Percentiles rank a stretch among this genome's conserved stretches.
These are phyloP conservation scores for Ophiocordyceps sinensis DNA, from an alignment of 2,329 filamentous ascomycete species.

Conservation along the genomic window DNA sequence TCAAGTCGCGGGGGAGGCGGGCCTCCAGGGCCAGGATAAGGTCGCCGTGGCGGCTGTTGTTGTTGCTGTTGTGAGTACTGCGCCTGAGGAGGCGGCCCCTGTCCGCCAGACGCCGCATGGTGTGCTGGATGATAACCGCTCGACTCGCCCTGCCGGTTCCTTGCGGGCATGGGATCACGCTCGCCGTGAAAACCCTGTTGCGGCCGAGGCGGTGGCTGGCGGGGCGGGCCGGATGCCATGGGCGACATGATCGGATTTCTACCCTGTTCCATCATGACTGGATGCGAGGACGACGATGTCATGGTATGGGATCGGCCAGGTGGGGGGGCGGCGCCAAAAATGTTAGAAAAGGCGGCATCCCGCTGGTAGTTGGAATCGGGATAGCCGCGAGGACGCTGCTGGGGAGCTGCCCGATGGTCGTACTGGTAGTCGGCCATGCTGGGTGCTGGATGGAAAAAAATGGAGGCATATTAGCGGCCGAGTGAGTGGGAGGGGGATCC, in stretches of 20 bases:
- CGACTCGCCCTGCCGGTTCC: conserved; percentile 15
- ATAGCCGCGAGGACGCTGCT: conserved; percentile 33
- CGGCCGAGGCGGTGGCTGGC: conserved; percentile 46
- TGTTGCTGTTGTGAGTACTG: conserved; percentile 35
- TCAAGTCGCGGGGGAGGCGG: conserved; percentile 53
- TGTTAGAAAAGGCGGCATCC: conserved; percentile 91
- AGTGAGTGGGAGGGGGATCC: not conserved
- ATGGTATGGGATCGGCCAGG: conserved; percentile 90
- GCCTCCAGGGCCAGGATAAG: conserved; percentile 26
- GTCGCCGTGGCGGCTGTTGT: conserved; percentile 27
- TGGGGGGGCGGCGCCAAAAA: conserved; percentile 79
- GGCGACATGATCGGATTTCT: conserved; percentile 70
- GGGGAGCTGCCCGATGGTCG: conserved; percentile 33
- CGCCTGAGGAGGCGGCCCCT: conserved; percentile 25
- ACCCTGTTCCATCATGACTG: conserved; percentile 38
- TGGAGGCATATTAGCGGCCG: not conserved
- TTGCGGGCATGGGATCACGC: conserved; percentile 11
- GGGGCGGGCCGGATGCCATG: conserved; percentile 36
- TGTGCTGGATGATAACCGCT: conserved; percentile 33
- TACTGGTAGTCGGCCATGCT: conserved; percentile 46
- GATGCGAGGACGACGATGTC: conserved; percentile 58
- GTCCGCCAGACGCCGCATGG: conserved; percentile 35
- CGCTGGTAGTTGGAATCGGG: conserved; percentile 49
- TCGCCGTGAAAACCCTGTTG: conserved; percentile 24
- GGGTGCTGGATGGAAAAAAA: not conserved